Conservation (phyloP, 352 stramenopile species). For the Globisporangium orthogonon region DNA sequence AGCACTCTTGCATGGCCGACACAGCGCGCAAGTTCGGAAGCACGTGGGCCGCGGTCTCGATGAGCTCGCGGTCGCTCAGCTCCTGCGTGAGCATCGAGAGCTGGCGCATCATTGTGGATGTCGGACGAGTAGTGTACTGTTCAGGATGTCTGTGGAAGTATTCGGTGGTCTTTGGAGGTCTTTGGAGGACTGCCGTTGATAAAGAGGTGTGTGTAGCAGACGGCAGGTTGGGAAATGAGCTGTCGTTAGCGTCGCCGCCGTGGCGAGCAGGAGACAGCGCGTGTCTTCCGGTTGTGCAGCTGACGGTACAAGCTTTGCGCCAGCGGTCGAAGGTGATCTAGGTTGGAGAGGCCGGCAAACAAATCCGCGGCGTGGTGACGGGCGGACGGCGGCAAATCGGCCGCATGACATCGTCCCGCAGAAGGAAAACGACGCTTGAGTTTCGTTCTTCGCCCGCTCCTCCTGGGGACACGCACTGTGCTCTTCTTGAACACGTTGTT, state of each 20-base stretch:
- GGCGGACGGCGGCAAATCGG: too few species aligned
- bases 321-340: not conserved
- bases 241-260: not conserved
- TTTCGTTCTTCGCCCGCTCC: too few species aligned
- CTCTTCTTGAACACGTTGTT: not conserved
- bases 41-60: conserved; percentile 19
- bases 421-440: not conserved
- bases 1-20: conserved; percentile 7
- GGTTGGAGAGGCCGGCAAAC: not conserved
- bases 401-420: not conserved
- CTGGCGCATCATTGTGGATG: not conserved
- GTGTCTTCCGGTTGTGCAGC: not conserved
- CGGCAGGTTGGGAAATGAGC: not conserved
- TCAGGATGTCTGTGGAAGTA: not conserved
- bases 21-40: conserved; percentile 22
- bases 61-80: conserved; percentile 22
- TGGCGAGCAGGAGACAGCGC: not conserved
- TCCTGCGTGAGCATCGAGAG: conserved; percentile 18
- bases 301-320: not conserved
- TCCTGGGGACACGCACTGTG: not conserved
- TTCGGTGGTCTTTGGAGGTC: too few species aligned
- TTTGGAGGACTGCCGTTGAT: not conserved
- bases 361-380: not conserved
- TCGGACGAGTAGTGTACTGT: not conserved
- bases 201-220: not conserved